Base-by-base conservation (phyloP, 345 rosid species). In the Lepidium didymum region DNA sequence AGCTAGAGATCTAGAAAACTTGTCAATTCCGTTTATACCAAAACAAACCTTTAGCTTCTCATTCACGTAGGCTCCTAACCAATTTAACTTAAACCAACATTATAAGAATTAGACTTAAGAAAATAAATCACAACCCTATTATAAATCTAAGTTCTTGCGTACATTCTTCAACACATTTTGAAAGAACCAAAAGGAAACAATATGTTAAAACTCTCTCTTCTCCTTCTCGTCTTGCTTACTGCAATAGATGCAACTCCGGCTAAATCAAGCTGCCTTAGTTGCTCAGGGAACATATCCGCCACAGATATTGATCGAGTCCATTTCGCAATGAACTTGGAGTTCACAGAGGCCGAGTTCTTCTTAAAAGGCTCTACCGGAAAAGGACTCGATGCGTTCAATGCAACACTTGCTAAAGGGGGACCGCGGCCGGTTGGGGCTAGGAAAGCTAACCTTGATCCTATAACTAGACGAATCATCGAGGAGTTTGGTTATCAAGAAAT, bases 401-500 rank as follows among this genome's bases (percentile, higher is more conserved):
- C 86, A 0, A 50, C 69, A 0, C 63, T 79, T 6, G 82, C 96
- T 6, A 12, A 60, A 6, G 88, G 89, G 0, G 96, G 93, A 42
- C 96, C 96, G 27, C 64, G 80, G 4, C 90, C 91, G 0, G 4
- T 61, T 3, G 91, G 91, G 1, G 83, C 78, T 19, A 57, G 10
- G 56, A 81, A 60, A 75, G 96, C 91, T 19, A 75, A 83, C 25
- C 93, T 91, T 19, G 84, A 85, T 43, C 79, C 74, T 8, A 5
- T 72, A 6, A 75, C 79, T 16, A 51, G 14, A 12, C 73, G 46
- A 3, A 78, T 84, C 25, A 79, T 91, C 0, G 82, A 82, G 52
- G 91, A 91, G 49, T 87, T 91, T 42, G 87, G 64, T 65, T 87
- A 80, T 46, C 80, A 85, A 51, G 96, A 91, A 82, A 46, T 91